Evolutionary conservation across 768 basidiomycete genomes (phyloP).

Genomic region (Auricularia cornea): DNA sequence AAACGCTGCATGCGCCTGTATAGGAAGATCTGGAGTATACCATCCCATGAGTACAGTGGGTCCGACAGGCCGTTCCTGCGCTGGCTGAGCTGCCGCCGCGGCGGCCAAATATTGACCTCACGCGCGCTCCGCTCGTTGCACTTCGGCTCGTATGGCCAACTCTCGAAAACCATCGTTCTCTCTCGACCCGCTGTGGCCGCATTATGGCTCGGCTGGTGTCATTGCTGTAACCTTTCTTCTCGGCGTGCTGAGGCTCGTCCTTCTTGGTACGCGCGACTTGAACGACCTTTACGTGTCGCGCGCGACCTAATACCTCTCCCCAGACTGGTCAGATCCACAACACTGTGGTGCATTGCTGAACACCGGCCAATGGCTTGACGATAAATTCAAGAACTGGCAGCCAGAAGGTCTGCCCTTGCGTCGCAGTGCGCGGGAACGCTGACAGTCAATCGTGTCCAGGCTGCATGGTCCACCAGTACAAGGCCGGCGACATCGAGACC

Average conservation of each 20-base stretch:
- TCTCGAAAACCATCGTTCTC: constrained; percentile 21
- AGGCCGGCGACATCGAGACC: constrained; percentile 38
- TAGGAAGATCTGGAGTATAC: too few relatives aligned
- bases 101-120: too few relatives aligned
- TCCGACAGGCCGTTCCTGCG: too few relatives aligned
- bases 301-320: neutral
- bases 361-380: constrained; percentile 73
- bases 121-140: neutral
- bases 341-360: constrained; percentile 66
- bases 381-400: constrained; percentile 66
- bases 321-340: constrained; percentile 65
- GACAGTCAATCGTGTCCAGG: constrained; percentile 36
- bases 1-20: too few relatives aligned
- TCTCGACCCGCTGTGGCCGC: constrained; percentile 43
- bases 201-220: constrained; percentile 35
- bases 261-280: constrained; percentile 34
- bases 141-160: constrained; percentile 13
- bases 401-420: constrained; percentile 55
- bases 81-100: too few relatives aligned
- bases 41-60: too few relatives aligned
- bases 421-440: constrained; percentile 1
- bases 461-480: constrained; percentile 70
- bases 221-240: constrained; percentile 33
- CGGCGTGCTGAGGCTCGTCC: constrained; percentile 34
- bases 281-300: neutral